Evolutionary conservation across 495 filamentous ascomycete genomes (phyloP).

Genomic region (Durotheca rogersii): DNA sequence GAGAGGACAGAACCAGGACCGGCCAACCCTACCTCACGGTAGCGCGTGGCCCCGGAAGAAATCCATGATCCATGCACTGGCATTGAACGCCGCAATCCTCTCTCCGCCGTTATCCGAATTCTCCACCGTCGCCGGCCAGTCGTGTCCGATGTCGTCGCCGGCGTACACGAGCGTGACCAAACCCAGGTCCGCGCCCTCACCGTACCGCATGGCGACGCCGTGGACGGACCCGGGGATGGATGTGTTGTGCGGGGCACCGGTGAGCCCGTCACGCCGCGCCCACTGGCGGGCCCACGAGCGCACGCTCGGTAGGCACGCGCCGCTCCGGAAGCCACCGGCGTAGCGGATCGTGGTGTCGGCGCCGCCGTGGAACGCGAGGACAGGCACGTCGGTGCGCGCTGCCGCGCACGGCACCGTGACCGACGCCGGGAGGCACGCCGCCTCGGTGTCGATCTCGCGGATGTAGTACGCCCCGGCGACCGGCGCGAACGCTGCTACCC

Average conservation of each 20-base stretch:
- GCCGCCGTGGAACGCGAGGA: slow-evolving; percentile 56
- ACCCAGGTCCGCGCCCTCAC: no score
- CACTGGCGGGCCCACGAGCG: slow-evolving; percentile 44
- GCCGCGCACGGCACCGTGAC: slow-evolving; percentile 40
- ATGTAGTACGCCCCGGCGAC: slow-evolving; percentile 50
- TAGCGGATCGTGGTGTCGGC: slow-evolving; percentile 41
- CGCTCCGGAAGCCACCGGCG: slow-evolving; percentile 33
- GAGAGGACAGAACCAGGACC: no score
- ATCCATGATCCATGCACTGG: slow-evolving; percentile 41
- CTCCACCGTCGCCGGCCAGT: slow-evolving; percentile 45
- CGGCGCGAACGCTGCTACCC: slow-evolving; percentile 50
- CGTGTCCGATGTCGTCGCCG: slow-evolving; percentile 41
- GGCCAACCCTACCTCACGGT: slow-evolving; percentile 1
- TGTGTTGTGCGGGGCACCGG: slow-evolving; percentile 23
- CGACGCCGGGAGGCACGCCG: slow-evolving; percentile 25
- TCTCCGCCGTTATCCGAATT: slow-evolving; percentile 41
- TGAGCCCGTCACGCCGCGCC: slow-evolving; percentile 40
- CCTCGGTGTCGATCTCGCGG: slow-evolving; percentile 13
- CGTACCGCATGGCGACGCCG: slow-evolving; percentile 19
- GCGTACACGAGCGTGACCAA: slow-evolving; percentile 33
- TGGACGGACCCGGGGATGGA: slow-evolving; percentile 26
- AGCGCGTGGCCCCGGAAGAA: slow-evolving; percentile 38
- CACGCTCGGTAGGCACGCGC: slow-evolving; percentile 40
- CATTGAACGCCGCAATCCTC: slow-evolving; percentile 38
- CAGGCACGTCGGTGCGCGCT: slow-evolving; percentile 38